Evolutionary conservation across 208 protist species (phyloP).

Genomic region (Ichthyophonus hoferi): DNA sequence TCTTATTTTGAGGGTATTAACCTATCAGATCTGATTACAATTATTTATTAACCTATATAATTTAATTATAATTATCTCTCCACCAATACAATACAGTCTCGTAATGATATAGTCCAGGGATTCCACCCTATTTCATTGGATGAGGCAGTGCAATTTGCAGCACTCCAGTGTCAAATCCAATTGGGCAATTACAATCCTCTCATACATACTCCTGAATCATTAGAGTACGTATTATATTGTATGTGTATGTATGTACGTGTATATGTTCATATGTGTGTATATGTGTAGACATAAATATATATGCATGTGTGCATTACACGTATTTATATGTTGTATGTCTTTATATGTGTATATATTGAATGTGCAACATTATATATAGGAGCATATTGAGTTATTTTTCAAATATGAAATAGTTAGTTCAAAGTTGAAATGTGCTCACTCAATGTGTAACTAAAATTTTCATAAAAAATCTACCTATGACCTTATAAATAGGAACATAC

Average conservation of each 20-base stretch:
- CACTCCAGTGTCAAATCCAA: constrained; percentile 56
- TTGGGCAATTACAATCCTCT: constrained; percentile 56
- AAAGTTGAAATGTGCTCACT: no score
- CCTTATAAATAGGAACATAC: no score
- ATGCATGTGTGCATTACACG: background rate
- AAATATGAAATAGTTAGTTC: no score
- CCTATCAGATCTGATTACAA: background rate
- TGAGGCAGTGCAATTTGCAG: constrained; percentile 59
- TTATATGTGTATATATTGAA: no score
- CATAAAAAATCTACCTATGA: no score
- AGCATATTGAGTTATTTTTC: background rate
- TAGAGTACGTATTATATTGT: background rate
- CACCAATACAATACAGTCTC: constrained; percentile 49
- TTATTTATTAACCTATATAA: background rate
- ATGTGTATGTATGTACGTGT: background rate
- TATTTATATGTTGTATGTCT: no score
- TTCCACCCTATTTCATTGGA: constrained; percentile 59
- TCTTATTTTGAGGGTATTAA: background rate
- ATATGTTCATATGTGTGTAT: background rate
- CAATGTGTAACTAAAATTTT: no score
- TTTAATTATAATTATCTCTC: background rate
- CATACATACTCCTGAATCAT: background rate
- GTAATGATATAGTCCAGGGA: constrained; percentile 60
- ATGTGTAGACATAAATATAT: background rate
- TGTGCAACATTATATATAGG: background rate